Evolutionary conservation across 208 protist genomes (phyloP).

Genomic region (Trypanosoma theileri): DNA sequence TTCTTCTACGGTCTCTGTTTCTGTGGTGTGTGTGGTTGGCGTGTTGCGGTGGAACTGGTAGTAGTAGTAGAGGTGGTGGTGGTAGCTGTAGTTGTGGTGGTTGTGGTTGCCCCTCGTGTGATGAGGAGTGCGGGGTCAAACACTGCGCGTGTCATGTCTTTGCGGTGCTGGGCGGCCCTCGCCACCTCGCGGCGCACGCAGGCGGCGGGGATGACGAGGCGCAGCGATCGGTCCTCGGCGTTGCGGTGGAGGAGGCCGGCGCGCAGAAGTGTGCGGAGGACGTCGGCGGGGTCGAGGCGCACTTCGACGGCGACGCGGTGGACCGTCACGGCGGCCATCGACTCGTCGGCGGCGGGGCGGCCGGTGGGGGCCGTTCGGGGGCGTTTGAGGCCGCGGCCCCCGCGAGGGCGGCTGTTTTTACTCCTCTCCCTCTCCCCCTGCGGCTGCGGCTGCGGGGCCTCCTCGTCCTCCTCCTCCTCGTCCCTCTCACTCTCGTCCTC

Average conservation of each 20-base stretch:
- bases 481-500: slow-evolving; percentile 14
- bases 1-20: background rate
- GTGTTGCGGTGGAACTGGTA: background rate
- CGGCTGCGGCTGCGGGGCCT: slow-evolving; percentile 2
- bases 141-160: slow-evolving; percentile 30
- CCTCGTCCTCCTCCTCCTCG: too few relatives aligned
- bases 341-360: slow-evolving; percentile 7
- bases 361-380: too few relatives aligned
- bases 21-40: background rate
- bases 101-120: background rate
- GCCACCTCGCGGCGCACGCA: slow-evolving; percentile 51
- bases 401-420: too few relatives aligned
- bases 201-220: slow-evolving; percentile 57
- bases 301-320: slow-evolving; percentile 51
- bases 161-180: slow-evolving; percentile 27
- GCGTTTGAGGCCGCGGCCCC: too few relatives aligned
- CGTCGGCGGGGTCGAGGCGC: slow-evolving; percentile 77
- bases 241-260: slow-evolving; percentile 82
- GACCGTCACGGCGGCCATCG: slow-evolving; percentile 5
- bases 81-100: background rate
- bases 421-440: too few relatives aligned
- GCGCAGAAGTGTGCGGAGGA: slow-evolving; percentile 61
- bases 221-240: slow-evolving; percentile 58
- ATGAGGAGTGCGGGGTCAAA: slow-evolving; percentile 49
- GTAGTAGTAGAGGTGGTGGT: background rate